Evolutionary conservation across 2,329 filamentous ascomycete genomes (phyloP).

Genomic region (Fusarium pilosicola): DNA sequence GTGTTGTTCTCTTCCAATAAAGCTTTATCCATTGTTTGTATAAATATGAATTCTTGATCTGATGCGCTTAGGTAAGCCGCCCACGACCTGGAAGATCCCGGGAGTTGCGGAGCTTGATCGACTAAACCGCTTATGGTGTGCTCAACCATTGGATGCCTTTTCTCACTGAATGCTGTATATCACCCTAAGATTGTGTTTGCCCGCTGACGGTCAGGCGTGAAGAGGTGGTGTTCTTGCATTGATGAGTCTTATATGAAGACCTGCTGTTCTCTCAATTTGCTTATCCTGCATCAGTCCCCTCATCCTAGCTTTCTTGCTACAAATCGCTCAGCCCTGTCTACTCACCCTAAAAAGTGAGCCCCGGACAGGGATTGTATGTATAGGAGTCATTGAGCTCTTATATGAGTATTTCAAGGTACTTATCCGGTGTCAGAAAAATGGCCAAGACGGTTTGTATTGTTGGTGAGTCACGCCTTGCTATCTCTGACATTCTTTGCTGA

Average conservation of each 20-base stretch:
- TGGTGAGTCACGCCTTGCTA: constrained; percentile 43
- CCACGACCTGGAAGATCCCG: constrained; percentile 12
- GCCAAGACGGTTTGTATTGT: constrained; percentile 55
- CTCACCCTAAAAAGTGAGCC: constrained; percentile 9
- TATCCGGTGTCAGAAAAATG: constrained; percentile 43
- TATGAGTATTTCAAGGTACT: constrained; percentile 36
- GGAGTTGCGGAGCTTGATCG: constrained; percentile 27
- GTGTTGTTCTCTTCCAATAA: neutral
- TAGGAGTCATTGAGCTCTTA: neutral
- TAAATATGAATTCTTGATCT: neutral
- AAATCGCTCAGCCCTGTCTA: constrained; percentile 40
- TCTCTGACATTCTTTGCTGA: neutral
- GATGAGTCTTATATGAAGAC: neutral
- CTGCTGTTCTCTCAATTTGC: neutral
- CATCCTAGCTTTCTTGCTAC: neutral
- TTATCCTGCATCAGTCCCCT: neutral
- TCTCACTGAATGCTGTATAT: constrained; percentile 13
- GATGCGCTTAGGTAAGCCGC: constrained; percentile 33
- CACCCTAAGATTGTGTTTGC: neutral
- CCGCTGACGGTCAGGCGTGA: neutral
- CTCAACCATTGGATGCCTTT: constrained; percentile 9
- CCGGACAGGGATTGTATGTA: constrained; percentile 1
- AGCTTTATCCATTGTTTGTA: neutral
- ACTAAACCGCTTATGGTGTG: constrained; percentile 35
- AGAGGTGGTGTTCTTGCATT: neutral